Evolutionary conservation across 2,329 filamentous ascomycete genomes (phyloP), one percentile per base, ranked within the genome.

Genomic region (Leptosphaerulina australis): DNA sequence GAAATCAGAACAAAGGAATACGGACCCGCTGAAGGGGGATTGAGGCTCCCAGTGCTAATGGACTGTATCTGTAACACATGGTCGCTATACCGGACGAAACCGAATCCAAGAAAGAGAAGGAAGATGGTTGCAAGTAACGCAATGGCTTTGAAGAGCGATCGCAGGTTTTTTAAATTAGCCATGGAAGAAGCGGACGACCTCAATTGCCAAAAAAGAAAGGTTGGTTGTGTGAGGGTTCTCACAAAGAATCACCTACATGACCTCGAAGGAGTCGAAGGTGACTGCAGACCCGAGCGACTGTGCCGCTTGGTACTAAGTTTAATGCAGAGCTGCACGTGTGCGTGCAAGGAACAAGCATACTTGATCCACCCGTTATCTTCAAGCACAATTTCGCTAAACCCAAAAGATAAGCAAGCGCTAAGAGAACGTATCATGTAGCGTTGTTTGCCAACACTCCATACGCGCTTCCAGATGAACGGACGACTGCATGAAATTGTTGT

Each of bases 61-160:
- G 46, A 35, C 8, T 40, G 40, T 21, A 31, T 51, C 33, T 24
- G 15, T 20, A 46, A 51, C 4, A 47, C 28, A 31, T 25, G 9
- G 20, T 56, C 31, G 30, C 56, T 47, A 34, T 60, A 49, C 17
- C 26, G 46, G 21, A 48, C 53, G 26, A 47, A 50, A 1, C 52
- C 50, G 10, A 55, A 54, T 30, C 44, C 50, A 28, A 53, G 33
- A 18, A 51, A 10, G n/a, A 62, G 34, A 30, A 62, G 12, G 26
- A 55, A 47, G 17, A 58, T 35, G 3, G 43, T 22, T 28, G 39
- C 31, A 17, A 62, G 49, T 37, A 60, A 37, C 14, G 49, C 35
- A 30, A 60, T 31, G 35, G 50, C 34, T 33, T 56, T 49, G 26
- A 60, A 29, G 12, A 62, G 49, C 35, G 52, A 52, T 44, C 46